Conservation (phyloP, 352 stramenopile genomes). For the Globisporangium radiosum region DNA sequence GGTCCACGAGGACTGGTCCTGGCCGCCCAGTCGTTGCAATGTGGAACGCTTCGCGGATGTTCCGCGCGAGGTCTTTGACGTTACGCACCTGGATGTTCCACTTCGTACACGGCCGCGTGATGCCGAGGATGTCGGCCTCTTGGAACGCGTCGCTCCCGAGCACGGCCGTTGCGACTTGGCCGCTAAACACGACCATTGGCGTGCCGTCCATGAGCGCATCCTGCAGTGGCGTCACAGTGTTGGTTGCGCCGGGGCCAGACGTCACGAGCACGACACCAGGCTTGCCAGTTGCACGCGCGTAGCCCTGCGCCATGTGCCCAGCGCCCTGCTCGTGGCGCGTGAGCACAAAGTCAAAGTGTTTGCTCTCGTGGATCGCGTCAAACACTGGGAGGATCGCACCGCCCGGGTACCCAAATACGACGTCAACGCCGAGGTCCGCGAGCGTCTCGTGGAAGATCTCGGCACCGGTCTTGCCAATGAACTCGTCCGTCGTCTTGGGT, state of each 20-base stretch:
- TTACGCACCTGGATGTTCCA: constrained; percentile 96
- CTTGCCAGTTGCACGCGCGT: constrained; percentile 77
- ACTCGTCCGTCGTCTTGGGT: constrained; percentile 73
- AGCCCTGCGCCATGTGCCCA: constrained; percentile 84
- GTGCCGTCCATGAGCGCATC: constrained; percentile 94
- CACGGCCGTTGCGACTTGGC: constrained; percentile 91
- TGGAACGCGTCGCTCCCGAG: constrained; percentile 92
- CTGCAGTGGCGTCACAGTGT: constrained; percentile 91
- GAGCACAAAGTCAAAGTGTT: constrained; percentile 79
- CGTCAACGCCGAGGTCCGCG: constrained; percentile 83
- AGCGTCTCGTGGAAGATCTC: constrained; percentile 94
- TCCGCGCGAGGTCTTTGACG: constrained; percentile 92
- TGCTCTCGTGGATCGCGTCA: constrained; percentile 90
- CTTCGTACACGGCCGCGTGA: constrained; percentile 91
- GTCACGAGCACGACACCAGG: constrained; percentile 92
- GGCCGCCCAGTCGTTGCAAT: constrained; percentile 91
- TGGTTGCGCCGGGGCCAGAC: constrained; percentile 90
- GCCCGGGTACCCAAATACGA: constrained; percentile 92
- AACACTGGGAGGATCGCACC: constrained; percentile 92
- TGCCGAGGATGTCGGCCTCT: constrained; percentile 79
- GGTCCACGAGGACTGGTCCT: constrained; percentile 92
- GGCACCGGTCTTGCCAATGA: constrained; percentile 88
- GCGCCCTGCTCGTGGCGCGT: constrained; percentile 80
- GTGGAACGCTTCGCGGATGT: constrained; percentile 95
- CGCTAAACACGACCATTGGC: constrained; percentile 92